Evolutionary conservation across 305 asterid species (phyloP), one percentile per base, ranked within the genome.

Genomic region (Fraxinus platypoda): DNA sequence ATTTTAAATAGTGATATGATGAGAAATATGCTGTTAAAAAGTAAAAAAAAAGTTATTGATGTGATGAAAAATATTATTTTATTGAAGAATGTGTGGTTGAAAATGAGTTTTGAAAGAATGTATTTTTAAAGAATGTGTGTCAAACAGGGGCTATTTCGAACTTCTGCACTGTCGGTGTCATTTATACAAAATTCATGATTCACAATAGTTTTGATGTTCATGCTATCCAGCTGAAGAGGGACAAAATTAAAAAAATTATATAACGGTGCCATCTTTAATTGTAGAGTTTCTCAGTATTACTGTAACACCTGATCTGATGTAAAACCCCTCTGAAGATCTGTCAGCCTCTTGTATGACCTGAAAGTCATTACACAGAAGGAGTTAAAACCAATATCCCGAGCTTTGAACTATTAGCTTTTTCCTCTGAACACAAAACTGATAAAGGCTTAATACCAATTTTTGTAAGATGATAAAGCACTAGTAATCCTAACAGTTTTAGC

Each of bases 331-430:
- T 34, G 93, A 88, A 52, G 97, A 83, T 92, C 99, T 91, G 76
- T 95, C 99, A 17, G 98, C 99, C 87, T 95, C 99, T 87, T 94
- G 97, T 82, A 94, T 83, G 17, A 97, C 97, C 99, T 95, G 91
- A 86, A 91, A 87, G 82, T 83, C 84, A 81, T 75, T 28, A 81
- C 41, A 74, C 57, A 46, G 6, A 19, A 70, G 31, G 38, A 70
- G 41, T 21, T 28, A 30, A 31, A n/a, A n/a, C n/a, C 41, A 3
- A 70, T 70, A 30, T 70, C 75, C 8, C 3, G 1, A 66, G 74
- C 74, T 66, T 66, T 66, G 37, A 26, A 28, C 35, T 11, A n/a
- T 0, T 64, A 4, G 35, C n/a, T 26, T 68, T 26, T 68, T 30
- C 35, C 15, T 26, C 28, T 66, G 31, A 28, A 4, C 35, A 11